These are phyloP conservation scores for Aristolochia contorta DNA, from an alignment of 164 flowering plant species.

Conservation along the genomic window DNA sequence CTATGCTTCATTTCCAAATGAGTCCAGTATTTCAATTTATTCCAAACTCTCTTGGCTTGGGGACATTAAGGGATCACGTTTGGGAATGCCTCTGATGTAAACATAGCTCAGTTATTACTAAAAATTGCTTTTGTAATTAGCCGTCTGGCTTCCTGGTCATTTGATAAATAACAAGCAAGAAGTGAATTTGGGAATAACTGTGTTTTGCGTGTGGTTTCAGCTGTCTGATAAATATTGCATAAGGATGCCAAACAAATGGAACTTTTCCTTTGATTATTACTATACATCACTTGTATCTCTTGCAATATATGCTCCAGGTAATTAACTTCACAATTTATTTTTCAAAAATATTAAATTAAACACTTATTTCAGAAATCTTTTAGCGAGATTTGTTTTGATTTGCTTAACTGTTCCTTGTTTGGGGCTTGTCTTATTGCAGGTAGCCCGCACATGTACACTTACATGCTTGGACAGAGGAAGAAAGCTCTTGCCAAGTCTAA, in stretches of 20 bases:
- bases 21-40: too few species aligned
- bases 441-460: slow-evolving; percentile 76
- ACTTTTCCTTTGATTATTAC: slow-evolving; percentile 82
- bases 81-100: too few species aligned
- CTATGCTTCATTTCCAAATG: too few species aligned
- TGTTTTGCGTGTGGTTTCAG: slow-evolving; percentile 28
- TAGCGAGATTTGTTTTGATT: not conserved
- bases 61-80: too few species aligned
- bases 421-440: slow-evolving; percentile 37
- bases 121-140: too few species aligned
- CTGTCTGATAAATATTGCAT: slow-evolving; percentile 55
- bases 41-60: too few species aligned
- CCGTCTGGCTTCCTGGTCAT: too few species aligned
- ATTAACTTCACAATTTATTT: not conserved
- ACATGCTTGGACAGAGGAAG: slow-evolving; percentile 91
- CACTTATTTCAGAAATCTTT: not conserved
- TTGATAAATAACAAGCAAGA: too few species aligned
- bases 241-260: slow-evolving; percentile 97
- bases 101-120: too few species aligned
- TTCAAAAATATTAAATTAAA: too few species aligned
- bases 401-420: not conserved
- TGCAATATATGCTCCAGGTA: slow-evolving; percentile 74
- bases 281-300: slow-evolving; percentile 48
- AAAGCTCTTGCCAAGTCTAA: slow-evolving; percentile 82
- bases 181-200: not conserved